Conservation (phyloP, 2,329 filamentous ascomycete genomes). For the Zalaria obscura region DNA sequence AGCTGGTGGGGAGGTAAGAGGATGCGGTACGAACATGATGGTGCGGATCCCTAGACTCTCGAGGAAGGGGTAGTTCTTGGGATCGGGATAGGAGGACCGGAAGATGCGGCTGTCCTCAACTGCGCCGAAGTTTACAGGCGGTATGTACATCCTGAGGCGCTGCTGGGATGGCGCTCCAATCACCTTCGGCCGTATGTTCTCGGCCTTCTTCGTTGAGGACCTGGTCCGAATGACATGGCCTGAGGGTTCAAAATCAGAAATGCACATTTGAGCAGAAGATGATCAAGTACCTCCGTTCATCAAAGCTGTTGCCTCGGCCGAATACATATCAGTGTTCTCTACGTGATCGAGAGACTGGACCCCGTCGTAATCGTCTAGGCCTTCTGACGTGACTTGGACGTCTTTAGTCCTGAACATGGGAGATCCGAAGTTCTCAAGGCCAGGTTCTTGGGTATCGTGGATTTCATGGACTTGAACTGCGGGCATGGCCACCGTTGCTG, state of each 20-base stretch:
- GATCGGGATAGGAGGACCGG: constrained; percentile 65
- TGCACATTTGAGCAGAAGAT: neutral
- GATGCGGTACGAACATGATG: constrained; percentile 46
- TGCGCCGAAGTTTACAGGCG: constrained; percentile 63
- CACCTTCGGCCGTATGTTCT: constrained; percentile 1
- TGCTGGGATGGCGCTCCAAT: constrained; percentile 1
- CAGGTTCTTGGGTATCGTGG: too few species aligned
- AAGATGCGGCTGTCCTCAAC: constrained; percentile 62
- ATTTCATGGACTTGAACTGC: too few species aligned
- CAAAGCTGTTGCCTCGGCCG: too few species aligned
- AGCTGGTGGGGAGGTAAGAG: neutral
- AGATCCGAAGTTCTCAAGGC: too few species aligned
- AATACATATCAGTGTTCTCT: too few species aligned
- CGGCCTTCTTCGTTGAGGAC: neutral
- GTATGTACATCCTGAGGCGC: constrained; percentile 23
- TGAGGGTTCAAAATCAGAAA: neutral
- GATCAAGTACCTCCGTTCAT: neutral
- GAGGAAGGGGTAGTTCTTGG: constrained; percentile 57
- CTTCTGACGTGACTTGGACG: too few species aligned
- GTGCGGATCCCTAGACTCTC: constrained; percentile 57
- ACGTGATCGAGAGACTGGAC: too few species aligned
- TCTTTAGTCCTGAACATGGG: too few species aligned
- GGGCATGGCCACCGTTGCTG: too few species aligned
- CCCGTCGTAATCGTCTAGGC: too few species aligned
- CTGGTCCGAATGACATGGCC: neutral